phyloP scores from a whole-genome alignment of 441 rosid genomes.

The Flueggea neowawraea region DNA sequence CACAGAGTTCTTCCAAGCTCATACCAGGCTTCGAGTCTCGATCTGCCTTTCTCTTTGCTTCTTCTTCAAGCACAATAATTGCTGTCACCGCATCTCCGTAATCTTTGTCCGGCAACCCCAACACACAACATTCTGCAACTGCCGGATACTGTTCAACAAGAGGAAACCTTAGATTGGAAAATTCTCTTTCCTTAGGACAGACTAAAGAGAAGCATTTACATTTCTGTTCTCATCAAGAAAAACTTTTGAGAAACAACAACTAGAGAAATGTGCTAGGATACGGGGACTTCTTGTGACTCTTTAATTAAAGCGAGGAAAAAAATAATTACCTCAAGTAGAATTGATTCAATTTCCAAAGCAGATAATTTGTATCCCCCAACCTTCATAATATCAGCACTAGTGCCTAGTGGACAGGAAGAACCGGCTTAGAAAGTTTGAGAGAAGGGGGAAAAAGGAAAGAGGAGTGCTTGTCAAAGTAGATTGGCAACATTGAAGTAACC shows the following conservation, averaged over 20 bases:
- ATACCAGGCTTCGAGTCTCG: conserved; percentile 50
- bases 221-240: not conserved
- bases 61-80: conserved; percentile 61
- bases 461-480: not conserved
- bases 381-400: conserved; percentile 94
- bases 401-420: conserved; percentile 45
- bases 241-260: conserved; percentile 1
- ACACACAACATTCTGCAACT: conserved; percentile 83
- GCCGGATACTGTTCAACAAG: conserved; percentile 65
- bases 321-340: conserved; percentile 71
- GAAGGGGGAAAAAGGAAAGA: not conserved
- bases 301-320: not conserved
- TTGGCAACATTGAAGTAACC: too few relatives aligned
- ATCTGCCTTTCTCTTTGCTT: conserved; percentile 40
- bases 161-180: conserved; percentile 2
- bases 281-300: not conserved
- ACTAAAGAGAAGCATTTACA: not conserved
- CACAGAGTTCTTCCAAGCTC: conserved; percentile 72
- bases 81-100: conserved; percentile 86
- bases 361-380: conserved; percentile 98
- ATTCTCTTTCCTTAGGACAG: conserved; percentile 1
- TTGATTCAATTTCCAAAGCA: conserved; percentile 93
- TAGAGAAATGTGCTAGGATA: not conserved
- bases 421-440: not conserved
- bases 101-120: conserved; percentile 89